Evolutionary conservation across 306 rosid genomes (phyloP).

Genomic region (Quercus rubra): DNA sequence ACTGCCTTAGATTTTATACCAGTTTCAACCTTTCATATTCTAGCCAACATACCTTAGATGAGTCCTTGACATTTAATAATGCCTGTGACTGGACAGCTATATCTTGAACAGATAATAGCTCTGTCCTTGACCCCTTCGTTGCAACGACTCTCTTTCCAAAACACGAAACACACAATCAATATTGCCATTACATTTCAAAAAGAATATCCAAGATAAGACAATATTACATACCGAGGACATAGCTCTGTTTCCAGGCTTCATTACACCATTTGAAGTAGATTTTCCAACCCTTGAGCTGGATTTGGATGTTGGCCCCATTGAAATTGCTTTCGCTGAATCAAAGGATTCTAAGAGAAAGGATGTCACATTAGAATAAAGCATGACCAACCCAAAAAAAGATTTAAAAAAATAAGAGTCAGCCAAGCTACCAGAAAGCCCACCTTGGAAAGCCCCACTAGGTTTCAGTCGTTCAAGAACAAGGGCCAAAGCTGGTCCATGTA

Average conservation of each 20-base stretch:
- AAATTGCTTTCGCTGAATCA: constrained; percentile 53
- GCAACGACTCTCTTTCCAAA: constrained; percentile 55
- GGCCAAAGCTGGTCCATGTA: constrained; percentile 77
- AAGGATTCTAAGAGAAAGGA: constrained; percentile 47
- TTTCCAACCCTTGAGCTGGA: constrained; percentile 61
- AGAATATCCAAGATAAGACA: not conserved
- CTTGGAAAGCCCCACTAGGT: constrained; percentile 64
- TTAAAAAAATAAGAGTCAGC: not conserved
- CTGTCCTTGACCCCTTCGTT: constrained; percentile 56
- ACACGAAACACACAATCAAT: constrained; percentile 19
- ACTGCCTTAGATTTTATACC: not conserved
- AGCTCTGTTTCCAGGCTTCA: constrained; percentile 76
- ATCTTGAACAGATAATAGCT: constrained; percentile 66
- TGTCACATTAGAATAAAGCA: constrained; percentile 18
- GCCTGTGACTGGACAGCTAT: constrained; percentile 78
- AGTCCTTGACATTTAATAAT: constrained; percentile 81
- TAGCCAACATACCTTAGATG: constrained; percentile 71
- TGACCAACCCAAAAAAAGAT: constrained; percentile 4
- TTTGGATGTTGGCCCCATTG: constrained; percentile 58
- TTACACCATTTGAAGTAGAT: constrained; percentile 64
- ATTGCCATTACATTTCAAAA: constrained; percentile 11
- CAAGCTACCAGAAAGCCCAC: constrained; percentile 31
- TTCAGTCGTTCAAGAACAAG: constrained; percentile 75
- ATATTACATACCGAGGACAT: constrained; percentile 56
- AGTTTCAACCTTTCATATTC: not conserved